Base-by-base conservation (phyloP, 129 eudicot genomes). In the Tagetes erecta region DNA sequence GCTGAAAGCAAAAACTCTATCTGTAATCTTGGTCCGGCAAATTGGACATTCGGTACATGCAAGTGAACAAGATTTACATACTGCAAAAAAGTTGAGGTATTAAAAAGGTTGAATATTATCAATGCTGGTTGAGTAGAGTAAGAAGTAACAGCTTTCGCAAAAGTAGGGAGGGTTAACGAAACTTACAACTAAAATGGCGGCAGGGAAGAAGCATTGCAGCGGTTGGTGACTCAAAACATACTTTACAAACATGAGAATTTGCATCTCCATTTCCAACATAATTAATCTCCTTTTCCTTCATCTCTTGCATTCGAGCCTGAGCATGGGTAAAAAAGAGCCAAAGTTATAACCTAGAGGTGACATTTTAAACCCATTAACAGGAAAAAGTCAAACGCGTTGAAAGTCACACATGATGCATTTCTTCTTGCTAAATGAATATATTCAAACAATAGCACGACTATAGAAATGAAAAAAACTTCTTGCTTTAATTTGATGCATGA, bases 261-360 rank as follows among this genome's bases (percentile, higher is more conserved):
- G 84, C 82, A 81, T 94, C 99, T 67, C 94, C 97, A 41, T 94
- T 94, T n/a, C 87, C 91, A 74, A 67, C 55, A 66, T 85, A 76
- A 67, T 68, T 86, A 7, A 59, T 82, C 71, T 91, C 99, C 76
- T 94, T 77, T 60, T 72, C 83, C 84, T 91, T 94, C 92, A 94
- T 94, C 87, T 94, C 99, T 83, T 88, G 89, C 99, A 94, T 91
- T 47, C 99, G 90, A 73, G 99, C 99, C 99, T 94, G 82, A 53
- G 53, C 27, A 67, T 68, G 63, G 8, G 8, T 11, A 77, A 76
- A 70, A 46, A 70, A 41, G 46, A 71, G 64, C 72, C 27, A 40
- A 50, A 13, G 69, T 42, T 38, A 64, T 37, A 64, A 64, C 38
- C 34, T 39, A 64, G 49, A 39, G 31, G 69, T n/a, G 47, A 14